Conservation (phyloP, 768 basidiomycete genomes). For the Auricularia cornea region DNA sequence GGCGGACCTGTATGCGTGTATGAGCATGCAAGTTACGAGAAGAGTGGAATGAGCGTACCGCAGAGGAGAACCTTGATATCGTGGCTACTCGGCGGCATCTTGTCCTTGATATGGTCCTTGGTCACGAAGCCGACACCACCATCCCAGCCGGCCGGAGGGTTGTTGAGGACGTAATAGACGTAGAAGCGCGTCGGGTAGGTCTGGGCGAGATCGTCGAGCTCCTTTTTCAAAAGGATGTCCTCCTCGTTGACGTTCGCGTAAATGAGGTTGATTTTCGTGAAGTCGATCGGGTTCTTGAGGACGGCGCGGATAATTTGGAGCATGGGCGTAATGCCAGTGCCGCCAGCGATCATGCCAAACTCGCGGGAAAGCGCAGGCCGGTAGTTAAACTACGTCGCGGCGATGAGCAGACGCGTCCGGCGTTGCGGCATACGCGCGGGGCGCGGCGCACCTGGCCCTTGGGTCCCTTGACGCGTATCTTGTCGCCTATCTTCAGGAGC, state of each 20-base stretch:
- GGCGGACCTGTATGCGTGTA: constrained; percentile 43
- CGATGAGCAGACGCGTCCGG: neutral
- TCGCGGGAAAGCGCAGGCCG: constrained; percentile 58
- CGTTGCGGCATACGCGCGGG: neutral
- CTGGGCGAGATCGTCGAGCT: constrained; percentile 71
- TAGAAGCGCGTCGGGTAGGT: constrained; percentile 62
- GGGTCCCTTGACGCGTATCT: constrained; percentile 86
- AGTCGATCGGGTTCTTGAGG: constrained; percentile 81
- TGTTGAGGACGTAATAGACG: constrained; percentile 90
- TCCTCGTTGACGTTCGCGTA: constrained; percentile 93
- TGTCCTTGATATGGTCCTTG: constrained; percentile 80
- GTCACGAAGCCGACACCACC: constrained; percentile 90
- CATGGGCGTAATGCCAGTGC: constrained; percentile 99
- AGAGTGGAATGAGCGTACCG: constrained; percentile 34
- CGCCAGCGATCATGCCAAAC: constrained; percentile 96
- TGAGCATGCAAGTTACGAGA: neutral
- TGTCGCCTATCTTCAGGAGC: constrained; percentile 79
- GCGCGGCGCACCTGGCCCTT: constrained; percentile 52
- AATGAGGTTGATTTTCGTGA: constrained; percentile 75
- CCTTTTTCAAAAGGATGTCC: constrained; percentile 85
- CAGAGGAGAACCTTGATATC: constrained; percentile 84
- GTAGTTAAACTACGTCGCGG: constrained; percentile 56
- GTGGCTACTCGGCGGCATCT: constrained; percentile 57
- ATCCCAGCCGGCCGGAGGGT: constrained; percentile 78
- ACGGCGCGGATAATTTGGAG: constrained; percentile 95